Base-by-base conservation (phyloP, 257 asterid genomes). In the Ophiorrhiza pumila region DNA sequence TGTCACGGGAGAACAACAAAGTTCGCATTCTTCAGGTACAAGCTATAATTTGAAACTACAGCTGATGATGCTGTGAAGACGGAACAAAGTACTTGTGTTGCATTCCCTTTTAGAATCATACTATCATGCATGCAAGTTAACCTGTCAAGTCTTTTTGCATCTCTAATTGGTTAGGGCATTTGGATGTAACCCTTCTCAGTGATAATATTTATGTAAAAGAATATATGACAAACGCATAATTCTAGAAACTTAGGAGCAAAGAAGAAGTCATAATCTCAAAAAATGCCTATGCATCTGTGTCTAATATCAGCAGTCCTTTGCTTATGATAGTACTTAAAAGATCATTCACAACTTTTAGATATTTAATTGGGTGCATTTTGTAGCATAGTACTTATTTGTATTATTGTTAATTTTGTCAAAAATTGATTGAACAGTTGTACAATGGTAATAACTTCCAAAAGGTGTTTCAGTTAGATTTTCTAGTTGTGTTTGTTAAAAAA, bases 1-100 rank as follows among this genome's bases (percentile, higher is more conserved):
- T 93, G 71, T 89, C 95, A 55, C 88, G 97, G 74, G 96, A 93
- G 80, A 91, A 88, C 86, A 85, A 93, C 75, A 91, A 84, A 86
- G 97, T 93, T 69, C 92, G 96, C 78, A 91, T 91, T 81, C 91
- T 89, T 83, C 98, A 91, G 97, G 98, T 91, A 81, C 78, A 55
- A 39, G 41, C 65, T 46, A 14, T 55, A 53, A 42, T 62, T 49
- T 23, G 1, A 32, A 34, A 37, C 25, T 61, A 31, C 27, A 72
- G 3, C 61, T 25, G 15, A 37, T 71, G 43, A 58, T 39, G 49
- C 43, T 39, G 20, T 35, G 39, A 11, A 10, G 37, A n/a, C 25
- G 18, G 29, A 57, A 18, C 22, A 29, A 47, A 58, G 11, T 45
- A 20, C 22, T 45, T 8, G 46, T 27, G 12, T 7, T 45, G 32